A percentile compares a stretch with the other conserved stretches of the same genome.
Evolutionary conservation across 495 filamentous ascomycete genomes (phyloP).

Genomic region (Chaetomidium leptoderma): DNA sequence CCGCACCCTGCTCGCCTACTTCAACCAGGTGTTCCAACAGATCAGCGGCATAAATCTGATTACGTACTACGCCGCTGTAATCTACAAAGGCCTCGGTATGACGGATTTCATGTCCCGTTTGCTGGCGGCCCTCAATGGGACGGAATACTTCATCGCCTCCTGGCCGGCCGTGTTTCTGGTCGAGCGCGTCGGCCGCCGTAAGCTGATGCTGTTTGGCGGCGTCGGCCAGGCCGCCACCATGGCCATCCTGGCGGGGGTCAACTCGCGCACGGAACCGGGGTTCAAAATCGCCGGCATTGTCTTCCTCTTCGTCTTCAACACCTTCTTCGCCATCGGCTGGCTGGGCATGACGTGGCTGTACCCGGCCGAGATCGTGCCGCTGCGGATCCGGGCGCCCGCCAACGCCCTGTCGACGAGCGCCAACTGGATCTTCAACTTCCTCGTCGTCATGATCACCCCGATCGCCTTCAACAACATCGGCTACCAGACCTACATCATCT

Average conservation of each 20-base stretch:
- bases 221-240: constrained; percentile 65
- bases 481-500: constrained; percentile 78
- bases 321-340: constrained; percentile 53
- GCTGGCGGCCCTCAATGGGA: constrained; percentile 68
- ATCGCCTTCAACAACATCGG: constrained; percentile 62
- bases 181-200: constrained; percentile 61
- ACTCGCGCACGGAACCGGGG: constrained; percentile 29
- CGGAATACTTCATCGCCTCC: constrained; percentile 71
- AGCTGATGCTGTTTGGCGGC: constrained; percentile 68
- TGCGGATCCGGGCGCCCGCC: constrained; percentile 5
- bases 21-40: constrained; percentile 18
- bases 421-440: constrained; percentile 65
- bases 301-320: constrained; percentile 52
- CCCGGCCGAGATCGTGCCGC: constrained; percentile 51
- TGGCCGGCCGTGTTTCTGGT: constrained; percentile 70
- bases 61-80: constrained; percentile 67
- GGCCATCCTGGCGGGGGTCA: constrained; percentile 57
- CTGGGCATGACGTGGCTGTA: constrained; percentile 60
- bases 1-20: constrained; percentile 10
- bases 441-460: constrained; percentile 76
- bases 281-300: constrained; percentile 46
- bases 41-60: constrained; percentile 65
- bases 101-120: constrained; percentile 54
- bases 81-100: constrained; percentile 56
- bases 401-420: constrained; percentile 49